Percentiles rank a stretch among this genome's conserved stretches.
Evolutionary conservation across 306 rosid genomes (phyloP).

Genomic region (Castanea crenata): DNA sequence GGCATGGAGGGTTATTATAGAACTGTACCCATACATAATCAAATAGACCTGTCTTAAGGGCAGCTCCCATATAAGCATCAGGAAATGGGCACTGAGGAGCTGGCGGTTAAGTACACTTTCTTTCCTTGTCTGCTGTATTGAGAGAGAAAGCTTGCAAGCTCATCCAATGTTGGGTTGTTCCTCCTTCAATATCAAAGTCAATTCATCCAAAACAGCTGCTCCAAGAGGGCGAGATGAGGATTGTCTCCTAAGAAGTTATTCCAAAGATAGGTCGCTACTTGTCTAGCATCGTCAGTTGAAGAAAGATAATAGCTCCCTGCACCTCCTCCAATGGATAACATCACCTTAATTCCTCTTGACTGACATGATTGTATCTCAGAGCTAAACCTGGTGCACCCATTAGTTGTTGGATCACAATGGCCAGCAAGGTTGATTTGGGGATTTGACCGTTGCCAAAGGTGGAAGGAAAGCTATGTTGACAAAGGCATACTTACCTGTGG

Average conservation of each 20-base stretch:
- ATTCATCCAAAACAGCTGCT: conserved; percentile 49
- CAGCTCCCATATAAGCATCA: conserved; percentile 51
- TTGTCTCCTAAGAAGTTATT: conserved; percentile 54
- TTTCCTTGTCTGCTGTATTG: conserved; percentile 31
- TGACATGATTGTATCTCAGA: conserved; percentile 42
- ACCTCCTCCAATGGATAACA: conserved; percentile 58
- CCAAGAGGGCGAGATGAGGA: conserved; percentile 52
- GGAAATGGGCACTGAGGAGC: conserved; percentile 70
- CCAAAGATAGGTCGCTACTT: conserved; percentile 56
- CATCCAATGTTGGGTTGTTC: conserved; percentile 47
- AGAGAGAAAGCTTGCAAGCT: conserved; percentile 46
- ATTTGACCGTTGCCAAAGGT: conserved; percentile 48
- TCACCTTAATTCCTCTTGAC: conserved; percentile 42
- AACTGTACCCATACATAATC: conserved; percentile 69
- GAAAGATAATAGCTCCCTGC: conserved; percentile 48
- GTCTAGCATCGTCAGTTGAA: conserved; percentile 45
- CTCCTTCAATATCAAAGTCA: conserved; percentile 66
- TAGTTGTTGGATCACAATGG: conserved; percentile 45
- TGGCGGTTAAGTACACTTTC: conserved; percentile 53
- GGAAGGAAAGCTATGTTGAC: conserved; percentile 46
- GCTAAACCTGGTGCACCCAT: conserved; percentile 38
- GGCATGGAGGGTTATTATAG: conserved; percentile 56
- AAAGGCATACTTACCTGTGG: conserved; percentile 43
- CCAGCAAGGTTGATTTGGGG: conserved; percentile 45
- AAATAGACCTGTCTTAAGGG: conserved; percentile 51